Evolutionary conservation across 2,329 filamentous ascomycete species (phyloP).

Genomic region (Claviceps digitariae): DNA sequence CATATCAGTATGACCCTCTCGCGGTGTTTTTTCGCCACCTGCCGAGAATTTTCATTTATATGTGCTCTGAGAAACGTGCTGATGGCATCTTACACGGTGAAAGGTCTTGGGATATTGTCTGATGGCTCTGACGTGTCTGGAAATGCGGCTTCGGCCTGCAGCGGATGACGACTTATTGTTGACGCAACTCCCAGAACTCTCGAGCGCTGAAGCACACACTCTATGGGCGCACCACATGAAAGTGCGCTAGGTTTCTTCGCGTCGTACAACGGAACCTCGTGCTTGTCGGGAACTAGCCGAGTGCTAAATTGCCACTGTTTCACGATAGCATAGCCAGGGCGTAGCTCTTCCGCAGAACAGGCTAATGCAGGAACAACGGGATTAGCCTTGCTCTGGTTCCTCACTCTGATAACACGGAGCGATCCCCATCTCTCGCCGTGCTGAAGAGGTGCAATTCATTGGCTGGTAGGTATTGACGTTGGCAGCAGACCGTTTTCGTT

Average conservation of each 20-base stretch:
- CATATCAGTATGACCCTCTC: too few species aligned
- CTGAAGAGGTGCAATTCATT: neutral
- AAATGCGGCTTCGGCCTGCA: neutral
- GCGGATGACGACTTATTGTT: neutral
- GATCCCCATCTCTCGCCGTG: slow-evolving; percentile 6
- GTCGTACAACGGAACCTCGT: neutral
- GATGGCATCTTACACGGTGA: too few species aligned
- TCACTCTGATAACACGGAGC: neutral
- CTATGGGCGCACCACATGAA: neutral
- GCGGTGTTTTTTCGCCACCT: too few species aligned
- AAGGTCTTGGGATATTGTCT: neutral
- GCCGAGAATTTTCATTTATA: too few species aligned
- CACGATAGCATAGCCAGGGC: slow-evolving; percentile 10
- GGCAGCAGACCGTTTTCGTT: neutral
- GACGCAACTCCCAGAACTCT: neutral
- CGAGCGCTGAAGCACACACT: neutral
- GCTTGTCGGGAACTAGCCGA: slow-evolving; percentile 9
- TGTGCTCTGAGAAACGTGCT: too few species aligned
- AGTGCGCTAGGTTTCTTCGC: neutral
- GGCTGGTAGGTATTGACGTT: neutral
- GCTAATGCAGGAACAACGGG: slow-evolving; percentile 19
- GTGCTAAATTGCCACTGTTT: slow-evolving; percentile 16
- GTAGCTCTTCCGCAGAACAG: slow-evolving; percentile 7
- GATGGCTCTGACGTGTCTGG: neutral
- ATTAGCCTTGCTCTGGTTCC: slow-evolving; percentile 10